phyloP scores from a whole-genome alignment of 805 yeast genomes.

The Saccharomyces paradoxus region DNA sequence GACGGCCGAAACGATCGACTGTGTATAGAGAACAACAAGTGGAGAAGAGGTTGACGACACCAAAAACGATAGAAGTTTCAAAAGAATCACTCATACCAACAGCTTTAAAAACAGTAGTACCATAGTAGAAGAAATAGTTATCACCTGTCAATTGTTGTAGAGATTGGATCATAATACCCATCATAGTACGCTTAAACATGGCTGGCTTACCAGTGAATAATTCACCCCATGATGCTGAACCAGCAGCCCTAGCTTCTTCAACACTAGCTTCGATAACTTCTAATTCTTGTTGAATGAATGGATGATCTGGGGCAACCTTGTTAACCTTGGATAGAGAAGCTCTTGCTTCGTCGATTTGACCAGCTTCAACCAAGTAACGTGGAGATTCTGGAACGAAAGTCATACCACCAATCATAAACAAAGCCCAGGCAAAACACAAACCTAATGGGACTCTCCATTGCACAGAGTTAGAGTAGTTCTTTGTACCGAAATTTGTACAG shows the following conservation, averaged over 20 bases:
- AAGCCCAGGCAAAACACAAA: conserved; percentile 44
- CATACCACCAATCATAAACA: conserved; percentile 34
- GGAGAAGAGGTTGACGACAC: conserved; percentile 54
- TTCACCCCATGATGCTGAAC: conserved; percentile 60
- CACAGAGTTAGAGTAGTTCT: conserved; percentile 34
- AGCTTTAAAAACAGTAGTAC: conserved; percentile 54
- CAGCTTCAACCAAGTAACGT: conserved; percentile 53
- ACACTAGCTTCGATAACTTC: conserved; percentile 53
- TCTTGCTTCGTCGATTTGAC: conserved; percentile 54
- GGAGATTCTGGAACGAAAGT: conserved; percentile 70
- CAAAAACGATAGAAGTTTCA: conserved; percentile 52
- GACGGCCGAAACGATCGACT: conserved; percentile 51
- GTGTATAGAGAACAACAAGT: conserved; percentile 45
- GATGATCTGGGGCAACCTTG: conserved; percentile 45
- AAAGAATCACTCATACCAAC: conserved; percentile 55
- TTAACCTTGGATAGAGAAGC: conserved; percentile 50
- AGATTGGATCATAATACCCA: conserved; percentile 54
- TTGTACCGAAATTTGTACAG: conserved; percentile 61
- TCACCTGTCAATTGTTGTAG: conserved; percentile 66
- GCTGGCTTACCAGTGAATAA: conserved; percentile 60
- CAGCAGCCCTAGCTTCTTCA: conserved; percentile 52
- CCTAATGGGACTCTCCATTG: conserved; percentile 77
- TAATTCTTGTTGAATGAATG: conserved; percentile 48
- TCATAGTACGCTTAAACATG: conserved; percentile 39
- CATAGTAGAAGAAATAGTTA: conserved; percentile 63